Base-by-base conservation (phyloP, 2,329 filamentous ascomycete genomes). In the Fusarium ambrosium region DNA sequence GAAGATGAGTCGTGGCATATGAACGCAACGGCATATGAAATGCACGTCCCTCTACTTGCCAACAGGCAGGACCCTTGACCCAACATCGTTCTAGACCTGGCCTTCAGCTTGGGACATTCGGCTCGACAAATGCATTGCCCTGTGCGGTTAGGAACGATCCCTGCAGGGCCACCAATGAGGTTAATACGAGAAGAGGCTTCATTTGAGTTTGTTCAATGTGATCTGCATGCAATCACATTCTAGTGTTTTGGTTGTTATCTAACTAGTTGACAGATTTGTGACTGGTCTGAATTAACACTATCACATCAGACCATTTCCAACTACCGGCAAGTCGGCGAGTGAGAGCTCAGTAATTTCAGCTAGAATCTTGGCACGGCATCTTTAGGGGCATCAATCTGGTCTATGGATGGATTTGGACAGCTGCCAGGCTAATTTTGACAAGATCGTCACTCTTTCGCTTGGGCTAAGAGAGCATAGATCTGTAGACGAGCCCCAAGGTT, bases 31-130 rank as follows among this genome's bases (percentile, higher is more conserved):
- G 51, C 51, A 55, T 32, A 34, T 55, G 27, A 34, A 34, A 32
- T 20, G 51, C 51, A 55, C 27, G 51, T 55, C 27, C 27, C 27
- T 20, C 27, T 34, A 34, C 51, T 55, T 10, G 27, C 27, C 2
- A 32, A 29, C 51, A 34, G n/a, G 51, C 29, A 55, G 29, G 51
- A 55, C 51, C 51, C 51, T 55, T 55, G 51, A 55, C 27, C 18
- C 27, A 55, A 29, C 51, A 20, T 7, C 20, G 51, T 55, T 55
- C 51, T 32, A 55, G 51, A 55, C 51, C 51, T 32, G 51, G 51
- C 51, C 51, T 34, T 55, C 18, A 55, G 51, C 51, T 55, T 55
- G 51, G 51, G 51, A 55, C 51, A 55, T 55, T 55, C 27, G n/a
- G 51, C 51, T 55, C 51, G 51, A 55, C 51, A 55, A 32, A 4